Conservation (phyloP, 108 stramenopile species). For the Conticribra weissflogii region DNA sequence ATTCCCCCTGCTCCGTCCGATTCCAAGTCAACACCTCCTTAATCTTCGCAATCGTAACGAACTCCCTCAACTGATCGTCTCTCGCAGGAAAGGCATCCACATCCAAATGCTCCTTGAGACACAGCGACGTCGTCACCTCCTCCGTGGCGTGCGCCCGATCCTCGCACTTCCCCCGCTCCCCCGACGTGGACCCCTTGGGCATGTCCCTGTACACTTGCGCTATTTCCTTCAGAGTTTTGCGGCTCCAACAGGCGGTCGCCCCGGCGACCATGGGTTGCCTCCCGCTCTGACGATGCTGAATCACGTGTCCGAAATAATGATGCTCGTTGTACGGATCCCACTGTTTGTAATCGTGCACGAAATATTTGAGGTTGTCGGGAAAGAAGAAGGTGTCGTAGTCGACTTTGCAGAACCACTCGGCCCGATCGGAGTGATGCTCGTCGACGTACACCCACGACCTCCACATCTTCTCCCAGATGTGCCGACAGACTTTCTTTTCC, state of each 20-base stretch:
- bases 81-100: slow-evolving; percentile 37
- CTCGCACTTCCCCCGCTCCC: slow-evolving; percentile 48
- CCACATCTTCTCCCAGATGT: slow-evolving; percentile 60
- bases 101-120: slow-evolving; percentile 43
- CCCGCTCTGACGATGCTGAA: slow-evolving; percentile 20
- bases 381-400: slow-evolving; percentile 60
- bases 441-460: slow-evolving; percentile 49
- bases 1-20: slow-evolving; percentile 52
- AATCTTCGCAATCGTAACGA: slow-evolving; percentile 23
- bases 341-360: slow-evolving; percentile 30
- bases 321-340: slow-evolving; percentile 43
- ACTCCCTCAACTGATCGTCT: slow-evolving; percentile 41
- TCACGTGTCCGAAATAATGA: slow-evolving; percentile 53
- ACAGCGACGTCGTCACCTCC: slow-evolving; percentile 39
- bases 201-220: slow-evolving; percentile 47
- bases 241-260: slow-evolving; percentile 45
- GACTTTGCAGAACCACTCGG: slow-evolving; percentile 57
- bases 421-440: slow-evolving; percentile 41
- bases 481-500: slow-evolving; percentile 48
- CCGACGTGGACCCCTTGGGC: slow-evolving; percentile 41
- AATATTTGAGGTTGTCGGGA: slow-evolving; percentile 51
- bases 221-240: slow-evolving; percentile 42
- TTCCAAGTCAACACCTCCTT: slow-evolving; percentile 38
- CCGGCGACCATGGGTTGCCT: slow-evolving; percentile 48
- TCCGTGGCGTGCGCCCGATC: slow-evolving; percentile 50